Base-by-base conservation (phyloP, 2,329 filamentous ascomycete species). In the Xylaria digitata region DNA sequence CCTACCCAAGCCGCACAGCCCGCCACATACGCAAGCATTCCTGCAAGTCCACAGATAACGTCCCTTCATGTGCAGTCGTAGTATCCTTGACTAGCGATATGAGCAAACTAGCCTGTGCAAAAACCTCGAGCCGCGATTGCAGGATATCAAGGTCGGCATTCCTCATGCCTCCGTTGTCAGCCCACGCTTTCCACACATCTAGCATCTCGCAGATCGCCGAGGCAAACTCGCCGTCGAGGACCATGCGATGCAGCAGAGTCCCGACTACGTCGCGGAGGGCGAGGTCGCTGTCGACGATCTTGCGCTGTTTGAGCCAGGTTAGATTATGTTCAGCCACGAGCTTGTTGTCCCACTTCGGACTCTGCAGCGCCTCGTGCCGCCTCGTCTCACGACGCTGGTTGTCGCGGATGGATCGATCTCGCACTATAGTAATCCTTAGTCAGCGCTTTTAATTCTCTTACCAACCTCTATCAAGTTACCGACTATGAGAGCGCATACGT, bases 21-120 rank as follows among this genome's bases (percentile, higher is more conserved):
- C 79, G 83, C 86, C 85, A 87, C 74, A 87, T 80, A 15, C 81
- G 73, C 69, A 87, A 70, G 62, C 85, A 87, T 70, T 88, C 85
- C 73, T 87, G 85, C 73, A 88, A 71, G 57, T 88, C 85, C 76
- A 83, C 79, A 3, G 82, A 78, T 61, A 87, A 65, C 0, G 82
- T 82, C 0, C 84, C 85, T 69, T 86, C 84, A 37, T 79, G 69
- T 0, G 81, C 84, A 1, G 74, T 76, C 1, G 82, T 79, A 0
- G 83, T 80, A 52, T 83, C 83, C 61, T 80, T 80, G 53, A 87
- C 81, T 42, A 85, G 66, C 5, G 83, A 80, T 15, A 87, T 75
- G 9, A 87, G 65, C 30, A 87, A 70, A 19, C 81, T 80, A 1
- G 84, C 84, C 62, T 82, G 78, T 1, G 83, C 82, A 76, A 87